Conservation (phyloP, 1,284 basidiomycete species). For the Cutaneotrichosporon sp. region DNA sequence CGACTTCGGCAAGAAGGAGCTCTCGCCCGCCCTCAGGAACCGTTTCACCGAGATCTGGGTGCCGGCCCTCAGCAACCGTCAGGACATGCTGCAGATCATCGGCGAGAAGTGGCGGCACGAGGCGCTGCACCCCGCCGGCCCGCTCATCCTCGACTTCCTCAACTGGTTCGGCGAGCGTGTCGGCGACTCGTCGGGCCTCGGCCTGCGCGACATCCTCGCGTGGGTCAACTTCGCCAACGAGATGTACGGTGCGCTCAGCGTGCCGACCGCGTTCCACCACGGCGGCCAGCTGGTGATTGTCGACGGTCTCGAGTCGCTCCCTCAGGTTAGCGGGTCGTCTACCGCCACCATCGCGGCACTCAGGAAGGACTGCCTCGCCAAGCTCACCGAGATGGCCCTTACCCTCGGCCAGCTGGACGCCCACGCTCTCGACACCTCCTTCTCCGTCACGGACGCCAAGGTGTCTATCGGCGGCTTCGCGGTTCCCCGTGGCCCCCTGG, state of each 20-base stretch:
- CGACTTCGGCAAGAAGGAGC: constrained; percentile 98
- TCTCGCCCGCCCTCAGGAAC: constrained; percentile 95
- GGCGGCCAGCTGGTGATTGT: constrained; percentile 83
- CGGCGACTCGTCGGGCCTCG: constrained; percentile 63
- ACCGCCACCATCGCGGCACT: constrained; percentile 36
- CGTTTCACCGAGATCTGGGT: constrained; percentile 99
- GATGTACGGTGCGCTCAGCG: constrained; percentile 55
- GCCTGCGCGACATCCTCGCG: constrained; percentile 86
- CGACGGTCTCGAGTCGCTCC: constrained; percentile 77
- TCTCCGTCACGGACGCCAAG: constrained; percentile 28
- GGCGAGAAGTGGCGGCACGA: constrained; percentile 68
- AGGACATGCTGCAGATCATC: constrained; percentile 80
- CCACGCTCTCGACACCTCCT: constrained; percentile 7
- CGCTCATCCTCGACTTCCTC: constrained; percentile 73
- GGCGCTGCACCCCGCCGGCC: constrained; percentile 63
- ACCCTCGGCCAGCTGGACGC: constrained; percentile 23
- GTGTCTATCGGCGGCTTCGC: constrained; percentile 76
- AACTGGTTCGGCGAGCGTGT: constrained; percentile 73
- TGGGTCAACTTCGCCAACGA: constrained; percentile 90
- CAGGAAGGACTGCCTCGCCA: constrained; percentile 42
- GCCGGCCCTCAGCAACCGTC: constrained; percentile 74
- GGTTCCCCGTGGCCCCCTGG: constrained; percentile 63
- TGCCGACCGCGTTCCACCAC: constrained; percentile 72
- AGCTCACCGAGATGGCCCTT: constrained; percentile 34
- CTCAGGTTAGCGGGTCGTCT: constrained; percentile 60